Evolutionary conservation across 2,329 filamentous ascomycete genomes (phyloP), one percentile per base, ranked within the genome.

Genomic region (Ceratocystis colombiana): DNA sequence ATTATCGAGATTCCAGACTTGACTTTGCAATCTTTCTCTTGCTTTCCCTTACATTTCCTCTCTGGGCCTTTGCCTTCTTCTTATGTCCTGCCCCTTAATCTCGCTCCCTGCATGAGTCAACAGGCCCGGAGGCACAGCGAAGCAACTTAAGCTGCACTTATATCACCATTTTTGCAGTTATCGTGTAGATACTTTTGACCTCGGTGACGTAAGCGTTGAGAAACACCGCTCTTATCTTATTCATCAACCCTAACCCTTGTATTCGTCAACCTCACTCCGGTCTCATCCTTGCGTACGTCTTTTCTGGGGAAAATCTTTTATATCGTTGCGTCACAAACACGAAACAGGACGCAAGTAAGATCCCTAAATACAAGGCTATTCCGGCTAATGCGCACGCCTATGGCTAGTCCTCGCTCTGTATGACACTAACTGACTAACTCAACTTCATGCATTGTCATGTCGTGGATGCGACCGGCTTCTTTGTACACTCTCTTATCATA

Each of bases 51-150:
- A 10, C 17, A 10, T 22, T 50, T 50, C 37, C 37, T 22, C 7
- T 53, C 22, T 53, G n/a, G n/a, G 48, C 48, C 48, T 8, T 53
- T 25, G 6, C 48, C 53, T 30, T 28, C 25, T 22, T 50, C 3
- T 55, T 30, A 22, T 15, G 22, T 57, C 28, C 20, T n/a, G 53
- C 25, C n/a, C 53, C 53, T 57, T 57, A 57, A 57, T 57, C 53
- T 57, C 30, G 22, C 53, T 7, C 53, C 53, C 28, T 57, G 53
- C 53, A 57, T 57, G 30, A 57, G 53, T 57, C 15, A 7, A 57
- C 12, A 33, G 53, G 12, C 28, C 33, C 28, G 53, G 25, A 57
- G 30, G 25, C 22, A 15, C 10, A 22, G 50, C 8, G 15, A 55
- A 55, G 28, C 22, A 28, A 48, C 46, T n/a, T n/a, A 48, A 25